phyloP scores from a whole-genome alignment of 306 rosid genomes.

The Rosa lucieae region DNA sequence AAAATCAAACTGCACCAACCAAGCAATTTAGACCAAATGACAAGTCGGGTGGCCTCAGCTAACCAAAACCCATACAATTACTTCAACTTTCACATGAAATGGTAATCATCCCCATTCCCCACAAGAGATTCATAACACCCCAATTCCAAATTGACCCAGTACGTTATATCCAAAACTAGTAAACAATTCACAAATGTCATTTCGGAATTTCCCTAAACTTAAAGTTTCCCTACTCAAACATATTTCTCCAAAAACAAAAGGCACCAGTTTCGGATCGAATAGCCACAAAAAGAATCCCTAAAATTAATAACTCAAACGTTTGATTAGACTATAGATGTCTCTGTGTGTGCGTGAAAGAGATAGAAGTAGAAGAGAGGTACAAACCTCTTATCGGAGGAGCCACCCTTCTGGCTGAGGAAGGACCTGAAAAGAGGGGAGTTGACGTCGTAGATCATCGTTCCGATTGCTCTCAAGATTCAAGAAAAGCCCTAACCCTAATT shows the following conservation, averaged over 20 bases:
- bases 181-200: background rate
- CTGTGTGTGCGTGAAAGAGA: background rate
- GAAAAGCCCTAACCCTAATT: slow-evolving; percentile 50
- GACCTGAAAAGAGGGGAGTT: slow-evolving; percentile 97
- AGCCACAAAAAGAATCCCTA: background rate
- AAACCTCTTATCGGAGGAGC: slow-evolving; percentile 89
- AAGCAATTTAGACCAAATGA: background rate
- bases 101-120: background rate
- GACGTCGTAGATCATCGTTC: slow-evolving; percentile 87
- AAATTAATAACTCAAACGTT: background rate
- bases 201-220: background rate
- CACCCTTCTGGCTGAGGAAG: slow-evolving; percentile 98
- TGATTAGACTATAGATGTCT: background rate
- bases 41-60: background rate
- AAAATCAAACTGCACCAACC: background rate
- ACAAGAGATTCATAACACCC: background rate
- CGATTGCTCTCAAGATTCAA: slow-evolving; percentile 6
- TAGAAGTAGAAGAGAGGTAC: background rate
- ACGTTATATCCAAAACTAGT: too few species aligned
- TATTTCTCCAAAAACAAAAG: background rate
- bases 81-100: background rate
- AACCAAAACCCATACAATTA: background rate
- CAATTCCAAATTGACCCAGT: background rate
- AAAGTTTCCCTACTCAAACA: background rate
- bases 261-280: background rate